Percentiles rank a stretch among this genome's conserved stretches.
Conservation (phyloP, 2,329 filamentous ascomycete genomes). For the Phialemoniopsis sp. region DNA sequence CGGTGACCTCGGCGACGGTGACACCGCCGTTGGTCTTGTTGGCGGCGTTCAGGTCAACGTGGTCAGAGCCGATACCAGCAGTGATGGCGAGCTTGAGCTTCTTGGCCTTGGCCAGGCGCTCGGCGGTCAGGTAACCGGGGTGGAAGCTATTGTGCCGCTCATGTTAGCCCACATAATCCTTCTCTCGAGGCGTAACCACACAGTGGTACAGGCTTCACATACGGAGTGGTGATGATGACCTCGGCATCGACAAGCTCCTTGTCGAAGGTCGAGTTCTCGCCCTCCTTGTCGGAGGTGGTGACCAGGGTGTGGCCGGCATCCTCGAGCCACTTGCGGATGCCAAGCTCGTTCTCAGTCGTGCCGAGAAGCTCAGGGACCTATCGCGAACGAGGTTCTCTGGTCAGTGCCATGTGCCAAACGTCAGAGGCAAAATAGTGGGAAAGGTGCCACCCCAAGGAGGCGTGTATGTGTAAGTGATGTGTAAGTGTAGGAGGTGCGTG, state of each 20-base stretch:
- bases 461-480: too few relatives aligned
- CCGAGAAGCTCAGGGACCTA: constrained; percentile 79
- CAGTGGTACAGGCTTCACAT: constrained; percentile 20
- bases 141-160: constrained; percentile 67
- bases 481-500: too few relatives aligned
- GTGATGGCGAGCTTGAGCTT: constrained; percentile 97
- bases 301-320: constrained; percentile 93
- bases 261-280: constrained; percentile 88
- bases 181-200: neutral
- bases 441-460: too few relatives aligned
- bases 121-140: constrained; percentile 93
- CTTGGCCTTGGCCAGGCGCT: constrained; percentile 96
- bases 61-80: constrained; percentile 96
- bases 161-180: constrained; percentile 5
- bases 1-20: constrained; percentile 96
- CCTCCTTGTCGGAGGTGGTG: constrained; percentile 96
- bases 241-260: constrained; percentile 95
- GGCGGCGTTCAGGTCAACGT: constrained; percentile 93
- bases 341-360: constrained; percentile 97
- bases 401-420: too few relatives aligned
- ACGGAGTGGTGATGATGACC: constrained; percentile 99
- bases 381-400: too few relatives aligned
- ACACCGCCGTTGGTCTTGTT: constrained; percentile 98
- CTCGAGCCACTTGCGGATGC: constrained; percentile 95
- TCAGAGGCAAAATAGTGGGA: too few relatives aligned